Evolutionary conservation across 106 monocot genomes (phyloP), one percentile per base, ranked within the genome.

Genomic region (Vanilla planifolia): DNA sequence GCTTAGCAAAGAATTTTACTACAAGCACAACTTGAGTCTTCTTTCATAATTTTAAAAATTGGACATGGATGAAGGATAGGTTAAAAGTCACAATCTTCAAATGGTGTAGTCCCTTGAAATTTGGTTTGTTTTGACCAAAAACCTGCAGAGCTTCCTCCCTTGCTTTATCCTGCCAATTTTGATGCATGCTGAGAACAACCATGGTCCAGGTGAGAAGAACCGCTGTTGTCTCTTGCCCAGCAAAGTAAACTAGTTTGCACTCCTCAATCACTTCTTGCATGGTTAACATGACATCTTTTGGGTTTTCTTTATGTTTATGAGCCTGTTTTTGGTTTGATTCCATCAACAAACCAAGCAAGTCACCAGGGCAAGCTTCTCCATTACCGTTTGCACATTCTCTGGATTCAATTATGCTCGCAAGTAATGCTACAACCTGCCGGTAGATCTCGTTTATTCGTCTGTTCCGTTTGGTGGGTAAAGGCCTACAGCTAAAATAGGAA

Each of bases 201-300:
- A 81, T 44, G 11, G 75, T 69, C 75, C 75, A 76, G 1, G 71
- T 76, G 8, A 81, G 64, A 37, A 71, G 42, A 30, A 41, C 28
- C 13, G 81, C 41, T 16, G 76, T 76, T 1, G 75, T 72, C 61
- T 81, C 81, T 0, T 76, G 81, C 23, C 71, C 76, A n/a, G n/a
- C n/a, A n/a, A n/a, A n/a, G n/a, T n/a, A n/a, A n/a, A n/a, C n/a
- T n/a, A n/a, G n/a, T n/a, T 76, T 73, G 68, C 81, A 81, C 41
- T 81, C 81, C 4, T 76, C 76, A 8, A 81, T 69, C 26, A 75
- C 50, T 0, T 71, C 75, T 10, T 75, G 59, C 11, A 22, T 59
- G 2, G 63, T 67, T 63, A 80, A 51, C 9, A 32, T 1, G 20
- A 20, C 13, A 26, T 56, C 30, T 7, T 16, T 23, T 0, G 8